Evolutionary conservation across 2,329 filamentous ascomycete species (phyloP).

Genomic region (Phialemoniopsis sp.): DNA sequence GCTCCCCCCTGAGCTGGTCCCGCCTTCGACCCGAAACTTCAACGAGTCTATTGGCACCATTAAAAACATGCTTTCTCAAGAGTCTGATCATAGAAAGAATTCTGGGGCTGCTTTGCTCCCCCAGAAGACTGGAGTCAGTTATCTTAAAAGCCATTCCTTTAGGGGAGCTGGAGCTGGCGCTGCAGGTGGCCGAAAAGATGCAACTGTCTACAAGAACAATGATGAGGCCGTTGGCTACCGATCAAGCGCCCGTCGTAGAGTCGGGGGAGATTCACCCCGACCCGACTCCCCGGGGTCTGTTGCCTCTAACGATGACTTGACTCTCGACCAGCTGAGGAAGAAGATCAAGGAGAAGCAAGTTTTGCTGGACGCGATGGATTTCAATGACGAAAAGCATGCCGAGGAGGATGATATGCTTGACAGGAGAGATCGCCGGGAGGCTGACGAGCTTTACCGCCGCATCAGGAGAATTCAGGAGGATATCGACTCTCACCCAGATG

Average conservation of each 20-base stretch:
- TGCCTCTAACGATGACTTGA: slow-evolving; percentile 74
- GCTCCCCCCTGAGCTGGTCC: slow-evolving; percentile 86
- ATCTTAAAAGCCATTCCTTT: slow-evolving; percentile 94
- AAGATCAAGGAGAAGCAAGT: slow-evolving; percentile 93
- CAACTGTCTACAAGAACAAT: slow-evolving; percentile 94
- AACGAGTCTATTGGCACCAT: slow-evolving; percentile 90
- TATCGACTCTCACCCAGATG: slow-evolving; percentile 86
- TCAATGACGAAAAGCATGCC: slow-evolving; percentile 82
- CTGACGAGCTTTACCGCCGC: slow-evolving; percentile 89
- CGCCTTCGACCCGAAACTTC: slow-evolving; percentile 90
- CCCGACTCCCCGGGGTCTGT: slow-evolving; percentile 70
- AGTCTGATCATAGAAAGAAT: slow-evolving; percentile 85
- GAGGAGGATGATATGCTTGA: slow-evolving; percentile 94
- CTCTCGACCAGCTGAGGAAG: slow-evolving; percentile 84
- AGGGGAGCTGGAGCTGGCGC: slow-evolving; percentile 53
- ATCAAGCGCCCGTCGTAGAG: slow-evolving; percentile 84
- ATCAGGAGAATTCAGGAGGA: slow-evolving; percentile 91
- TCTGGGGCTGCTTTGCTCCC: slow-evolving; percentile 87
- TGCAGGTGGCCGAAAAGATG: slow-evolving; percentile 73
- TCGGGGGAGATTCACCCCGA: slow-evolving; percentile 73
- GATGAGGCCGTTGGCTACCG: slow-evolving; percentile 89
- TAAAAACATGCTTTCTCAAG: slow-evolving; percentile 82
- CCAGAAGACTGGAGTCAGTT: slow-evolving; percentile 97
- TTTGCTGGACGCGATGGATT: slow-evolving; percentile 91
- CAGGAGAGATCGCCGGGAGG: slow-evolving; percentile 83